Percentiles rank a stretch among this genome's conserved stretches.
Evolutionary conservation across 768 basidiomycete genomes (phyloP).

Genomic region (Boletus tomentosulus): DNA sequence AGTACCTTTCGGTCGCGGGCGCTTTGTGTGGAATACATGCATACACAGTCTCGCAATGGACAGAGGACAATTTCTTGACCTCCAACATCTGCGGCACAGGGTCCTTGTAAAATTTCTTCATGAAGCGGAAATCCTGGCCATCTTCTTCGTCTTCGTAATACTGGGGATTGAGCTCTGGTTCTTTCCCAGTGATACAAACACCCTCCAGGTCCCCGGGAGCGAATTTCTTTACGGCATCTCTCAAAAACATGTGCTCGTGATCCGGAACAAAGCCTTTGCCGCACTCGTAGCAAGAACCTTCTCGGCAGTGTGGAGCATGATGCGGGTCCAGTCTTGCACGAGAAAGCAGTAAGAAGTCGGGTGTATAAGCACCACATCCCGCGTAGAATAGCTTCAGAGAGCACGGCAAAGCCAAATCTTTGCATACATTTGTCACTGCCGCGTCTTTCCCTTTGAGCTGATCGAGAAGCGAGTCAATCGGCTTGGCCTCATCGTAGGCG

Average conservation of each 20-base stretch:
- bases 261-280: not conserved
- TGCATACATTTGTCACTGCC: no score
- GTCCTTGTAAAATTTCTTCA: not conserved
- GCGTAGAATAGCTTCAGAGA: not conserved
- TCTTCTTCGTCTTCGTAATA: not conserved
- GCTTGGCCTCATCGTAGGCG: no score
- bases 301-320: no score
- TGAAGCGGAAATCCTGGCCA: not conserved
- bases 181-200: not conserved
- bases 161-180: not conserved
- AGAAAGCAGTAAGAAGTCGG: not conserved
- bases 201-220: not conserved
- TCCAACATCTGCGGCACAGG: constrained; percentile 2
- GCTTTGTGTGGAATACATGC: not conserved
- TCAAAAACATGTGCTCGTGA: not conserved
- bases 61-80: not conserved
- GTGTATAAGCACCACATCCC: not conserved
- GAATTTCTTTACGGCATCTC: not conserved
- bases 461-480: no score
- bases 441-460: no score
- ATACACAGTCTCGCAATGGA: not conserved
- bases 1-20: not conserved
- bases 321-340: no score
- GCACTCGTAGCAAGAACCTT: no score
- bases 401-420: no score